A percentile compares a stretch with the other conserved stretches of the same genome.
Evolutionary conservation across 2,329 filamentous ascomycete genomes (phyloP).

Genomic region (Phialocephala subalpina): DNA sequence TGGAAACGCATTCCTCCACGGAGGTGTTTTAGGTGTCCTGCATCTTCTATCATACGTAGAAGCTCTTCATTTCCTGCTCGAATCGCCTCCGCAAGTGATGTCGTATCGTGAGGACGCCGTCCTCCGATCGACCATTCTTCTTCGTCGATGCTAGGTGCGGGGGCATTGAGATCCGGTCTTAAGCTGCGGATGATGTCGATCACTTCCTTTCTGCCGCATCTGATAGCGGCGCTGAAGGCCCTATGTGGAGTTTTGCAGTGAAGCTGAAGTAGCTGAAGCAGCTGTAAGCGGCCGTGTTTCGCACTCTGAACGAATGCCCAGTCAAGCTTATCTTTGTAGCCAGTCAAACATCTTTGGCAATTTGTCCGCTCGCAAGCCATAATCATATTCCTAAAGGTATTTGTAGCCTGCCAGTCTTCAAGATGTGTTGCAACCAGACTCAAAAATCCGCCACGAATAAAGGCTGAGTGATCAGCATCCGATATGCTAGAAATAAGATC

Average conservation of each 20-base stretch:
- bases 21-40: neutral
- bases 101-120: neutral
- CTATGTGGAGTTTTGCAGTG: constrained; percentile 8
- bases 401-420: neutral
- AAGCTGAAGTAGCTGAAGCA: neutral
- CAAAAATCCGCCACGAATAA: neutral
- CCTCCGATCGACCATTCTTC: neutral
- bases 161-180: constrained; percentile 11
- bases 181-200: neutral
- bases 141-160: constrained; percentile 8
- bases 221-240: constrained; percentile 2
- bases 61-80: neutral
- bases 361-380: neutral
- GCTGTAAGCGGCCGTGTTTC: constrained; percentile 1
- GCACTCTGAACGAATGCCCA: constrained; percentile 6
- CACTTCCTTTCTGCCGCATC: constrained; percentile 2
- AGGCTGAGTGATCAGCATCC: neutral
- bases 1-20: neutral
- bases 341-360: neutral
- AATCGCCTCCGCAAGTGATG: constrained; percentile 12
- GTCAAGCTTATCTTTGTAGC: neutral
- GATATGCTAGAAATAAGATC: neutral
- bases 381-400: neutral
- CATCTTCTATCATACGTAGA: constrained; percentile 3
- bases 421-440: neutral